These are phyloP conservation scores for Pyrrhoderma lamaoense DNA, from an alignment of 1,284 basidiomycete genomes.

Conservation along the genomic window DNA sequence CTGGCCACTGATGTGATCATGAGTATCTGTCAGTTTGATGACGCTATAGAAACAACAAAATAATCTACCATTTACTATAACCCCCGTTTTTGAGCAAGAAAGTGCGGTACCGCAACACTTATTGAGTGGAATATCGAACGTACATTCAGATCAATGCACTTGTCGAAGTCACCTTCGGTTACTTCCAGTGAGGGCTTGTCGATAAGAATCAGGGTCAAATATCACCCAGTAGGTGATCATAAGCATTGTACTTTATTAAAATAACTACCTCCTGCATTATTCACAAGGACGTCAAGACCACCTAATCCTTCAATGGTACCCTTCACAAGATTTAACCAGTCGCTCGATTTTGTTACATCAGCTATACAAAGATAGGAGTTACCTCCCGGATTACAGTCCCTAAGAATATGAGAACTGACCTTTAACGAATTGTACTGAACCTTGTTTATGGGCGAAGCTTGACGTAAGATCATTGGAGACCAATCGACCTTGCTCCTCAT, in stretches of 20 bases:
- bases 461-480: neutral
- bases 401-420: conserved; percentile 4
- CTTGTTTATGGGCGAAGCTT: neutral
- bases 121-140: conserved; percentile 15
- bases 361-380: neutral
- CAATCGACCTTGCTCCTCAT: conserved; percentile 8
- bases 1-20: conserved; percentile 9
- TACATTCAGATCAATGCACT: conserved; percentile 14
- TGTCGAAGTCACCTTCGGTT: conserved; percentile 12
- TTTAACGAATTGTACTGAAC: conserved; percentile 4
- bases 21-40: neutral
- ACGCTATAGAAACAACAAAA: neutral
- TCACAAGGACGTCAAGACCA: conserved; percentile 14
- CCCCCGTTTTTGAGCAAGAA: conserved; percentile 11
- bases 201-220: neutral
- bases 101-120: conserved; percentile 12
- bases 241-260: conserved; percentile 10
- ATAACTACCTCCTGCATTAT: conserved; percentile 15
- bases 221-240: too few species aligned
- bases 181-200: conserved; percentile 14
- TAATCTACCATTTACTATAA: conserved; percentile 11
- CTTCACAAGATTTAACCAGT: conserved; percentile 10
- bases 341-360: conserved; percentile 12
- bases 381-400: neutral
- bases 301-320: conserved; percentile 7